Percentiles rank a stretch among this genome's conserved stretches.
Evolutionary conservation across 495 filamentous ascomycete species (phyloP).

Genomic region (Podospora australis): DNA sequence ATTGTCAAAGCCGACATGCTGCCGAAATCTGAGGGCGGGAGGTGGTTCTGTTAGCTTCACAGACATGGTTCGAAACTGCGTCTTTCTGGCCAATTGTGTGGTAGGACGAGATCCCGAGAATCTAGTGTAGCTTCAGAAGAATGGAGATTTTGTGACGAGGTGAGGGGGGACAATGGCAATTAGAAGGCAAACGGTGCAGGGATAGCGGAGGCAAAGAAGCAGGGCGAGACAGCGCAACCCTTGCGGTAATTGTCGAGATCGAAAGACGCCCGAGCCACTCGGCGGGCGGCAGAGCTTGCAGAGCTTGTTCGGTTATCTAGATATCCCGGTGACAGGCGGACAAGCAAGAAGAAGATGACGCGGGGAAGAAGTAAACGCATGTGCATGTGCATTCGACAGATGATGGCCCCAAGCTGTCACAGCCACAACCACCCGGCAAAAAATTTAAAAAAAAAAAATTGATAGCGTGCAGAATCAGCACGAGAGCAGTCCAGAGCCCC

Average conservation of each 20-base stretch:
- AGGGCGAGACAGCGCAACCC: neutral
- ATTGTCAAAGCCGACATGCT: conserved; percentile 86
- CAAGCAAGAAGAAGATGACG: conserved; percentile 1
- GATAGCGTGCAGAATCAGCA: neutral
- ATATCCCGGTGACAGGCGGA: neutral
- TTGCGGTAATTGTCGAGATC: conserved; percentile 15
- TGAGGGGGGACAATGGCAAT: neutral
- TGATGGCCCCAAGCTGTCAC: conserved; percentile 2
- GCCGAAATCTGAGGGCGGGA: conserved; percentile 46
- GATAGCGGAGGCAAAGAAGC: neutral
- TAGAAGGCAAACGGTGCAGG: neutral
- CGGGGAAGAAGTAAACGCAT: conserved; percentile 12
- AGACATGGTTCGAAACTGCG: too few species aligned
- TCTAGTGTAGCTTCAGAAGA: too few species aligned
- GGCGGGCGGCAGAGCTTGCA: neutral
- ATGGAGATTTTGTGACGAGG: too few species aligned
- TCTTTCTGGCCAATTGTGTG: too few species aligned
- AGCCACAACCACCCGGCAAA: conserved; percentile 7
- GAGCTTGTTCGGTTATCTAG: neutral
- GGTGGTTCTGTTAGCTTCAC: conserved; percentile 35
- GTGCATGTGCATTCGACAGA: conserved; percentile 8
- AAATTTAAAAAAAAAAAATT: neutral
- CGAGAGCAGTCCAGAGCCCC: neutral
- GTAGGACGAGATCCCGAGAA: too few species aligned
- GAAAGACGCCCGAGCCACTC: neutral